A percentile compares a stretch with the other conserved stretches of the same genome.
phyloP scores from a whole-genome alignment of 768 basidiomycete genomes.

The Pilatotrama ljubarskyi region DNA sequence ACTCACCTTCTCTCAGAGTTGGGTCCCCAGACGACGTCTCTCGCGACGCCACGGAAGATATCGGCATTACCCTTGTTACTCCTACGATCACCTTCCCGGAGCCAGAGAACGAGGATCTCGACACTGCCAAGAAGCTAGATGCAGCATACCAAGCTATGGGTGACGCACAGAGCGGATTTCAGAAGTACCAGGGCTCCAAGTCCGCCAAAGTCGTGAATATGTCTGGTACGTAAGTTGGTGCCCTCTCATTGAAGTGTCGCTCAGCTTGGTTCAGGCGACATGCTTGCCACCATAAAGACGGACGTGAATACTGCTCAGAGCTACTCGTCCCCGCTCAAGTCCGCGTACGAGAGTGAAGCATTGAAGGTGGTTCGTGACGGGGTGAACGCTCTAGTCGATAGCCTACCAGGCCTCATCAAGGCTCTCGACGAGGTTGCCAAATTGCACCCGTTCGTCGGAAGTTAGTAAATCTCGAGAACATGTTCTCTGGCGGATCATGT shows the following conservation, averaged over 20 bases:
- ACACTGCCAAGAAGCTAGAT: not conserved
- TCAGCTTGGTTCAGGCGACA: not conserved
- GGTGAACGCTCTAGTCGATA: constrained; percentile 22
- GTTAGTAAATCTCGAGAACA: constrained; percentile 1
- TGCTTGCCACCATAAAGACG: not conserved
- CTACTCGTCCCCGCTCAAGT: not conserved
- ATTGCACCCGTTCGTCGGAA: constrained; percentile 27
- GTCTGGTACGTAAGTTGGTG: not conserved
- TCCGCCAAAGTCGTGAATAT: not conserved
- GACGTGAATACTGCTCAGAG: not conserved
- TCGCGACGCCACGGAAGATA: not conserved
- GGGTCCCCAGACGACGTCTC: not conserved
- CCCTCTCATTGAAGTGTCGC: not conserved
- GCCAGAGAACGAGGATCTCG: not conserved
- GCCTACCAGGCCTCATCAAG: constrained; percentile 24
- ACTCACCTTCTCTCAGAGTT: not conserved
- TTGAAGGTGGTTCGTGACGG: constrained; percentile 20
- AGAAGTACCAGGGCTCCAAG: not conserved
- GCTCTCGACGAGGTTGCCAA: constrained; percentile 28
- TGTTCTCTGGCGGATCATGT: not conserved
- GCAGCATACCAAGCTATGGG: not conserved
- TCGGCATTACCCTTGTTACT: not conserved
- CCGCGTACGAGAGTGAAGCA: constrained; percentile 13
- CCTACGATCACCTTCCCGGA: not conserved
- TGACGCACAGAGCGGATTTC: not conserved